Base-by-base conservation (phyloP, 352 stramenopile genomes). In the Globisporangium paroecandrum region DNA sequence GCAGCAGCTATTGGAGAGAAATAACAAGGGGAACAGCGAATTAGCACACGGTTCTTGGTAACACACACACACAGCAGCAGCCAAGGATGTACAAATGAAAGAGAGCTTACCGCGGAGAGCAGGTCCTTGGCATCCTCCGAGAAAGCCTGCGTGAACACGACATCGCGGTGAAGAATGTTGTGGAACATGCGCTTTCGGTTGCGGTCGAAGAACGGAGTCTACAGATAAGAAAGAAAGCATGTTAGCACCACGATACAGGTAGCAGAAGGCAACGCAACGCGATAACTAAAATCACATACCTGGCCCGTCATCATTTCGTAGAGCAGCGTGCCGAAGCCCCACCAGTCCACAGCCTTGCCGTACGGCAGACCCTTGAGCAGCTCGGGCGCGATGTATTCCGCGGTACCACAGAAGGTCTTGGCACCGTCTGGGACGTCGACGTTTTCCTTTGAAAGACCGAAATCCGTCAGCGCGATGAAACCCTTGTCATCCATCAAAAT, bases 181-280 rank as follows among this genome's bases (percentile, higher is more conserved):
- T 96, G 86, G 77, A 98, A 98, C 94, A 98, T 98, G 63, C 89
- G 80, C 75, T 98, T 98, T 10, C 93, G 77, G 76, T 98, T 98
- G 57, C 94, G 93, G 72, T 98, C 94, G 65, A 97, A 98, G 76
- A 98, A 98, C 10, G 95, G 95, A 13, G 94, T 98, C 82, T 51
- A 9, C 43, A 51, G 43, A 51, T 9, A 24, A 6, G 41, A 49
- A 20, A 49, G 5, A 9, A 49, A 49, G 20, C 15, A 22, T n/a
- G 15, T 49, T 9, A 49, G 41, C 15, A 49, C 15, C 41, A 20
- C n/a, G 41, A 49, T 20, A 49, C 10, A 51, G 43, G n/a, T 8
- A 24, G 24, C 15, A 49, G 8, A n/a, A n/a, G 43, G 43, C 43
- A 51, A 24, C 43, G 43, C 43, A 18, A 49, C 41, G 29, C 29